Evolutionary conservation across 345 rosid species (phyloP).

Genomic region (Acer negundo): DNA sequence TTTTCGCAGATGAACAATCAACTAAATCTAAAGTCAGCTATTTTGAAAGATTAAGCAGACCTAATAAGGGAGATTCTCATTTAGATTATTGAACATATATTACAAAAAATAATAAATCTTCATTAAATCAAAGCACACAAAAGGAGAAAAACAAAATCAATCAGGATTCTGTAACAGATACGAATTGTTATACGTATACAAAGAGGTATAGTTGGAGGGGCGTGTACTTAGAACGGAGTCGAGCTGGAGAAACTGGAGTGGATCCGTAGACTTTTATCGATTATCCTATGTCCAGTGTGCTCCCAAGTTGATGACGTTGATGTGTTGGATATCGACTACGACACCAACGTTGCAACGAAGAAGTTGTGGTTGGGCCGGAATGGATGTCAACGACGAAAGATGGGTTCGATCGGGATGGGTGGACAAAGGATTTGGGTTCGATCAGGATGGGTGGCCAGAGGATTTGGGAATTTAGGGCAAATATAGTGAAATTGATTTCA

Average conservation of each 20-base stretch:
- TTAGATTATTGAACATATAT: not conserved
- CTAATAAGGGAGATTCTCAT: not conserved
- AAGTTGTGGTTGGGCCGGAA: too few relatives aligned
- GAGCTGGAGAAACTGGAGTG: conserved; percentile 6
- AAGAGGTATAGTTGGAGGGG: not conserved
- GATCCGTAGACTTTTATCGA: not conserved
- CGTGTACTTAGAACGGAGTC: conserved; percentile 4
- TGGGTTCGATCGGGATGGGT: too few relatives aligned
- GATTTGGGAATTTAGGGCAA: too few relatives aligned
- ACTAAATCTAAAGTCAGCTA: not conserved
- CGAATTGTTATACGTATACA: not conserved
- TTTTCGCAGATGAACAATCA: not conserved
- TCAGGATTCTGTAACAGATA: not conserved
- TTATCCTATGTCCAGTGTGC: too few relatives aligned
- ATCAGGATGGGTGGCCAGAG: too few relatives aligned
- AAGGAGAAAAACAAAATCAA: not conserved
- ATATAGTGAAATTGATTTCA: too few relatives aligned
- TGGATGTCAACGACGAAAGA: too few relatives aligned
- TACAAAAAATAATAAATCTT: not conserved
- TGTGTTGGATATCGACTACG: too few relatives aligned
- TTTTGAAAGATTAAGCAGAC: too few relatives aligned
- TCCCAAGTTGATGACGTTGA: too few relatives aligned
- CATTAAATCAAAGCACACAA: not conserved
- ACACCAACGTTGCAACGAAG: too few relatives aligned
- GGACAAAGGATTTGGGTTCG: too few relatives aligned